A percentile compares a stretch with the other conserved stretches of the same genome.
These are phyloP conservation scores for Scedosporium aurantiacum DNA, from an alignment of 2,329 filamentous ascomycete species.

Conservation along the genomic window DNA sequence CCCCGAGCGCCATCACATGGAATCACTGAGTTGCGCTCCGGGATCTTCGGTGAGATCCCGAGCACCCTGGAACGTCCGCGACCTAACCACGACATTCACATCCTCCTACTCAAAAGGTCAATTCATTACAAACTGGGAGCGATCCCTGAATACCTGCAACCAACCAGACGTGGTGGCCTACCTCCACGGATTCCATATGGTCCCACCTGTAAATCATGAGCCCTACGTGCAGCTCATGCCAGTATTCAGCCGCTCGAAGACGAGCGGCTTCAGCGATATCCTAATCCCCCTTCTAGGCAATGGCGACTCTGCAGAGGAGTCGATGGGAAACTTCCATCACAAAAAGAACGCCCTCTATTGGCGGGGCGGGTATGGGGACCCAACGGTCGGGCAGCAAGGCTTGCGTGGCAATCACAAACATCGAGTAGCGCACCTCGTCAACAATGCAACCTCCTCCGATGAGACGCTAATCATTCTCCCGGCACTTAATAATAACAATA, in stretches of 20 bases:
- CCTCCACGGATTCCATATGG: slow-evolving; percentile 63
- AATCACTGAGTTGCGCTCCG: slow-evolving; percentile 2
- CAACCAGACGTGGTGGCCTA: slow-evolving; percentile 61
- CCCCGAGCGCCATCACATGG: background rate
- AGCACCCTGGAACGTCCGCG: background rate
- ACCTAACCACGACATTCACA: background rate
- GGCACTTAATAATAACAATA: slow-evolving; percentile 19
- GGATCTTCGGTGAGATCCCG: slow-evolving; percentile 35
- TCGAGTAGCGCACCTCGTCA: slow-evolving; percentile 59
- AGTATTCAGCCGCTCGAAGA: slow-evolving; percentile 66
- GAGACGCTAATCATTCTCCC: slow-evolving; percentile 47
- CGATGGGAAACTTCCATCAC: slow-evolving; percentile 37
- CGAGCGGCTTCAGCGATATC: slow-evolving; percentile 64
- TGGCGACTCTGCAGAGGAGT: slow-evolving; percentile 29
- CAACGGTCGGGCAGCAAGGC: slow-evolving; percentile 34
- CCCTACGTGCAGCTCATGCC: slow-evolving; percentile 57
- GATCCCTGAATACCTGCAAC: slow-evolving; percentile 57
- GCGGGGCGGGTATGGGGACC: slow-evolving; percentile 58
- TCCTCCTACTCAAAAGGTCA: slow-evolving; percentile 49
- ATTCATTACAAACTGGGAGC: slow-evolving; percentile 55
- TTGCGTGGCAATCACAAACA: slow-evolving; percentile 59
- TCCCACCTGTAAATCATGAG: slow-evolving; percentile 44
- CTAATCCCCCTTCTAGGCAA: slow-evolving; percentile 51
- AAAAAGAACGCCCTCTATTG: slow-evolving; percentile 61
- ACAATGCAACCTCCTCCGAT: slow-evolving; percentile 41